A percentile compares a stretch with the other conserved stretches of the same genome.
These are phyloP conservation scores for Pestalotiopsis fici DNA, from an alignment of 2,329 filamentous ascomycete species.

Conservation along the genomic window DNA sequence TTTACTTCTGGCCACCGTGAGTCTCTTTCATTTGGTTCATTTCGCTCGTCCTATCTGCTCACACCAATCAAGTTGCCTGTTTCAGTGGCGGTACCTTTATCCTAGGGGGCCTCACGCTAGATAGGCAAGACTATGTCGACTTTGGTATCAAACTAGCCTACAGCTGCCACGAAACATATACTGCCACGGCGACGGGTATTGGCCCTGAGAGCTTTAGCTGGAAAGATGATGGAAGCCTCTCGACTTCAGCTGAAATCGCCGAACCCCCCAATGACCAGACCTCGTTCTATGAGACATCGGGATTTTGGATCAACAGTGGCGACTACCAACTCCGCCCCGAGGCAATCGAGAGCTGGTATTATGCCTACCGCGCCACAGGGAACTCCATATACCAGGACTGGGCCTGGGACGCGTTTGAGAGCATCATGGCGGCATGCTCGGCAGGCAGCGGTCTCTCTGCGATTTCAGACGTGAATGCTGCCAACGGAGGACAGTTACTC, in stretches of 20 bases:
- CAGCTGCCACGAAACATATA: slow-evolving; percentile 75
- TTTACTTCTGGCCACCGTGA: slow-evolving; percentile 52
- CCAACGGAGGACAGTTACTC: slow-evolving; percentile 58
- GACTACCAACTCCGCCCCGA: slow-evolving; percentile 76
- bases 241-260: too few species aligned
- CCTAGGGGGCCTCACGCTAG: slow-evolving; percentile 73
- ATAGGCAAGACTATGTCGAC: slow-evolving; percentile 65
- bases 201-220: slow-evolving; percentile 74
- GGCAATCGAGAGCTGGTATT: slow-evolving; percentile 83
- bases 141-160: slow-evolving; percentile 74
- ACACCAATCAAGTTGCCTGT: slow-evolving; percentile 63
- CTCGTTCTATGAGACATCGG: slow-evolving; percentile 37
- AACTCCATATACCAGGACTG: slow-evolving; percentile 77
- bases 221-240: slow-evolving; percentile 45
- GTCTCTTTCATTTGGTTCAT: slow-evolving; percentile 18
- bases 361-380: slow-evolving; percentile 80
- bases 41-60: neutral
- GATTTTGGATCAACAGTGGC: slow-evolving; percentile 65
- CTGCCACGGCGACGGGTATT: slow-evolving; percentile 67
- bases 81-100: slow-evolving; percentile 87
- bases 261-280: too few species aligned
- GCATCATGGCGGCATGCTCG: slow-evolving; percentile 64
- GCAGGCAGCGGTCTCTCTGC: slow-evolving; percentile 64
- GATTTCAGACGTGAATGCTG: slow-evolving; percentile 65
- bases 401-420: slow-evolving; percentile 77